Evolutionary conservation across 306 rosid genomes (phyloP), one percentile per base, ranked within the genome.

Genomic region (Cicer judaicum): DNA sequence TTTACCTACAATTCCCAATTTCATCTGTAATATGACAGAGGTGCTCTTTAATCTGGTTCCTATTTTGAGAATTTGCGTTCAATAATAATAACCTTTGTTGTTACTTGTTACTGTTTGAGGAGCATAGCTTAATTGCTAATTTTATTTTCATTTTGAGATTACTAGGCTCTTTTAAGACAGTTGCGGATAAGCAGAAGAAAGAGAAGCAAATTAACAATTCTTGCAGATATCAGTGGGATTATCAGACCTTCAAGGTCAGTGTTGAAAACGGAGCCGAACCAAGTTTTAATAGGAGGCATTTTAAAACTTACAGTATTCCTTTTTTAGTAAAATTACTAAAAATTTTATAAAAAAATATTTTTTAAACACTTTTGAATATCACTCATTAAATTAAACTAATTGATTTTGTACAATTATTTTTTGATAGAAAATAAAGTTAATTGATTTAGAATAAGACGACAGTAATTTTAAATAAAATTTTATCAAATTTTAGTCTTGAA

Each of bases 1-100:
- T 29, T 78, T 95, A 52, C 99, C 99, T 7, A 95, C 99, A 0
- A 95, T 95, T 89, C 90, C 99, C 38, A 95, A 95, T 85, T 95
- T 86, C 76, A 73, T 95, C 41, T 86, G 72, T 82, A 95, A 95
- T 55, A 87, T 95, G 98, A 46, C 86, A 5, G 99, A 95, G 99
- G 99, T 92, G 24, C 38, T 48, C 70, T 12, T 5, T 18, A 13
- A 14, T 68, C 5, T 48, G 34, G 43, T 42, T 53, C 24, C 7
- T 18, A 2, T 70, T 79, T 29, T 42, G 2, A 55, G 16, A 57
- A n/a, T 8, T 19, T 39, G 59, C 49, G 19, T 72, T 67, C 47
- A 59, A 40, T 49, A 7, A 24, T 24, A 10, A 16, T n/a, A 21
- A 21, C 24, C 14, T 5, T 15, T 57, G 19, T 54, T 10, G 64